Base-by-base conservation (phyloP, 1,284 basidiomycete genomes). In the Athelia sp. region DNA sequence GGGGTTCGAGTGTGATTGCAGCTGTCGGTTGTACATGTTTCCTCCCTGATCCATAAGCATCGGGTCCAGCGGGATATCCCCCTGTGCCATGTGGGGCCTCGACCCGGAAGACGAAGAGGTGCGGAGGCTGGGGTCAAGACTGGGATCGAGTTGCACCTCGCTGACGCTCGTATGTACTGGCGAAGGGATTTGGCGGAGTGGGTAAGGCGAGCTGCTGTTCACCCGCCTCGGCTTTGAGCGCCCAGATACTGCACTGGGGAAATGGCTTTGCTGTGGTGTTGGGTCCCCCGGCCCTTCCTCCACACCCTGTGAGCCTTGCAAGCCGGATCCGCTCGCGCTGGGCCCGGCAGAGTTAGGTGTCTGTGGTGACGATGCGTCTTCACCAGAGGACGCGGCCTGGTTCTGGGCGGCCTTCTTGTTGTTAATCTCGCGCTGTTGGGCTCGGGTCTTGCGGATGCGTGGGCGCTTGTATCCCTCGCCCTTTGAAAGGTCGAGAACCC, bases 391-490 rank as follows among this genome's bases (percentile, higher is more conserved):
- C n/a, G 2, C 40, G 34, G 29, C 43, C 9, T 4, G 13, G 4
- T 29, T 10, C 9, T 23, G 34, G 34, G 13, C 36, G 21, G 61
- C 63, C 22, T 63, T 56, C 1, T 67, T 65, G 26, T 29, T 29
- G 26, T 29, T 29, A 13, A 29, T 29, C 24, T 66, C 64, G 63
- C 64, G 9, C 53, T 56, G 38, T 15, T 29, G 51, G 13, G 43
- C 19, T 62, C 24, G 50, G 42, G 34, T 42, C 43, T 26, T 23
- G 18, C 43, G 43, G 18, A 44, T 23, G 44, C 84, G 77, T 18
- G 69, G 61, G 31, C 83, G 79, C 56, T 83, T 83, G 62, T 81
- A 79, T 4, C 84, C 82, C 47, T 81, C 75, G 13, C 81, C 81
- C 24, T 69, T 65, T 1, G 75, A 74, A 44, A 79, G 64, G 56